phyloP scores from a whole-genome alignment of 257 asterid species.

The Phtheirospermum japonicum region DNA sequence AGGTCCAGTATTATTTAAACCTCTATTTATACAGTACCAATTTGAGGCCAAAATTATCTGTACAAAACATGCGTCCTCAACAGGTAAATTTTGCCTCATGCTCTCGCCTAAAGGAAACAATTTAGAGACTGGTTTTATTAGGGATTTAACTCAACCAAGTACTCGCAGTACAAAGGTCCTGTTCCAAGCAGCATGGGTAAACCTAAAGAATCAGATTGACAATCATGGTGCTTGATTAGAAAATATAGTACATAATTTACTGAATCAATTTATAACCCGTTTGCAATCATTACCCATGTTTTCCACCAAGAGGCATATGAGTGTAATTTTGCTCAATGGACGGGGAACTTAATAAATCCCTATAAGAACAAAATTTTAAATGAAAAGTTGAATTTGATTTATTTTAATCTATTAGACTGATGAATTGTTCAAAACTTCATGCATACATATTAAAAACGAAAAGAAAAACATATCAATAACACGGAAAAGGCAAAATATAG shows the following conservation, averaged over 20 bases:
- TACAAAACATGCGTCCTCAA: background rate
- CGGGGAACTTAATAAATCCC: slow-evolving; percentile 2
- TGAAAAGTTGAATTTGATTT: background rate
- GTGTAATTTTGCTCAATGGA: background rate
- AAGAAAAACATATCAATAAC: background rate
- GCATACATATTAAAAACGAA: slow-evolving; percentile 2
- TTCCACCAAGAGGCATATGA: background rate
- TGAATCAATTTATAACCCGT: background rate
- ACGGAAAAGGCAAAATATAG: background rate
- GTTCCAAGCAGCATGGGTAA: background rate
- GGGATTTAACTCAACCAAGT: background rate
- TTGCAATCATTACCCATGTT: background rate
- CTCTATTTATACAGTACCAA: background rate
- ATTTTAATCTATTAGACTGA: slow-evolving; percentile 1
- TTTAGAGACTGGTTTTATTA: background rate
- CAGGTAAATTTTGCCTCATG: background rate
- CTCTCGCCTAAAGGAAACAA: background rate
- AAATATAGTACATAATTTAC: background rate
- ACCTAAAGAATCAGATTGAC: background rate
- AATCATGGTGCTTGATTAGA: background rate
- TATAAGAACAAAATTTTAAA: background rate
- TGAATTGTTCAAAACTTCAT: slow-evolving; percentile 3
- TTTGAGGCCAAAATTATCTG: background rate
- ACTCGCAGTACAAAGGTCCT: background rate
- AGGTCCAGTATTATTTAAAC: background rate